These are phyloP conservation scores for Isatis tinctoria DNA, from an alignment of 345 rosid species.

Conservation along the genomic window DNA sequence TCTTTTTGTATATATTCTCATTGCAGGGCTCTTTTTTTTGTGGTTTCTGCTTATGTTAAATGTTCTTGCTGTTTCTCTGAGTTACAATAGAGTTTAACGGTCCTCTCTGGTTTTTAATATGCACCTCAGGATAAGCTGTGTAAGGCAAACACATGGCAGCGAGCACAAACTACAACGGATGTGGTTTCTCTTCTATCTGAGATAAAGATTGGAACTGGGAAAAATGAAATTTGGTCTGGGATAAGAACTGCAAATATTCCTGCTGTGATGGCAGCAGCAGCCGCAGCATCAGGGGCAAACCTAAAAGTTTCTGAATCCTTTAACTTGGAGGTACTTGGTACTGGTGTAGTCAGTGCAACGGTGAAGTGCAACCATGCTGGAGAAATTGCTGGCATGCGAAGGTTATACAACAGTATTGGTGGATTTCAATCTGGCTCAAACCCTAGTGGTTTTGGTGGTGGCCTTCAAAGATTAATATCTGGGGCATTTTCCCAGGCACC, in stretches of 20 bases:
- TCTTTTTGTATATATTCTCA: slow-evolving; percentile 1
- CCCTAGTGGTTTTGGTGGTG: slow-evolving; percentile 59
- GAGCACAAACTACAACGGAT: slow-evolving; percentile 77
- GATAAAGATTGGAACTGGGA: slow-evolving; percentile 89
- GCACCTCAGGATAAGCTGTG: slow-evolving; percentile 80
- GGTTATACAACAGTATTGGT: slow-evolving; percentile 89
- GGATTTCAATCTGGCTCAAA: slow-evolving; percentile 72
- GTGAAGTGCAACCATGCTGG: slow-evolving; percentile 94
- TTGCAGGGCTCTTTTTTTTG: not conserved
- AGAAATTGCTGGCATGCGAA: slow-evolving; percentile 99
- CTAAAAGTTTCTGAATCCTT: slow-evolving; percentile 77
- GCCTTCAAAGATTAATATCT: slow-evolving; percentile 84
- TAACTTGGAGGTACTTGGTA: slow-evolving; percentile 95
- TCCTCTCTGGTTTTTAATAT: slow-evolving; percentile 19
- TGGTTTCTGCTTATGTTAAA: not conserved
- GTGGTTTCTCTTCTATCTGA: slow-evolving; percentile 94
- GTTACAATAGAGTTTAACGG: slow-evolving; percentile 9
- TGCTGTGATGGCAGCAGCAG: slow-evolving; percentile 98
- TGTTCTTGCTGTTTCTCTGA: slow-evolving; percentile 6
- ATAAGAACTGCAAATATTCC: slow-evolving; percentile 89
- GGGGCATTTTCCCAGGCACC: slow-evolving; percentile 79
- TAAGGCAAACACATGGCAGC: slow-evolving; percentile 98
- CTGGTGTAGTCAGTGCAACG: slow-evolving; percentile 95
- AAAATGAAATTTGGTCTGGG: slow-evolving; percentile 89
- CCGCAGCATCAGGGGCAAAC: slow-evolving; percentile 97